phyloP scores from a whole-genome alignment of 352 stramenopile species.

The Phytophthora ramorum region DNA sequence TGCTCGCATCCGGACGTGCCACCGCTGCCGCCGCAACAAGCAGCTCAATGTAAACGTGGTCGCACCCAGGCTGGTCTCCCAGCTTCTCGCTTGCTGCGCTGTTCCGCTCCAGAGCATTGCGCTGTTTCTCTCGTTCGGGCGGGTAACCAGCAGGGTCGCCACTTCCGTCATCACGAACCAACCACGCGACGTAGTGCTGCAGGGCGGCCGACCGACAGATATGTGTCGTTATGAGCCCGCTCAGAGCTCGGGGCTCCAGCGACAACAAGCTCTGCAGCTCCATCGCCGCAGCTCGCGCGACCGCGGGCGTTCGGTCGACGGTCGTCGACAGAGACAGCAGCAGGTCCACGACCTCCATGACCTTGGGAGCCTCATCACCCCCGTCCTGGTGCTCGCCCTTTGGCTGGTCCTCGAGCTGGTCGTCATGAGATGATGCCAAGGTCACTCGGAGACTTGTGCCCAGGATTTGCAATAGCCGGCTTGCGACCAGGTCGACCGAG shows the following conservation, averaged over 20 bases:
- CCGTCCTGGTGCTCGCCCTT: neutral
- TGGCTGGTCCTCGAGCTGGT: slow-evolving; percentile 14
- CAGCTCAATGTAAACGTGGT: slow-evolving; percentile 24
- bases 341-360: slow-evolving; percentile 37
- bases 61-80: slow-evolving; percentile 5
- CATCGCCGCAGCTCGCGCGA: slow-evolving; percentile 17
- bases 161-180: slow-evolving; percentile 7
- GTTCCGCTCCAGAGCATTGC: neutral
- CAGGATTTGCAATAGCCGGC: slow-evolving; percentile 35
- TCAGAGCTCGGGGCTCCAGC: slow-evolving; percentile 11
- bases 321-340: slow-evolving; percentile 27
- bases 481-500: slow-evolving; percentile 32
- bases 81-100: neutral
- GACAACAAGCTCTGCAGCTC: slow-evolving; percentile 29
- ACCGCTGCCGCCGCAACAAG: slow-evolving; percentile 20
- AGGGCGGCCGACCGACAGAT: slow-evolving; percentile 29
- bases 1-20: slow-evolving; percentile 13
- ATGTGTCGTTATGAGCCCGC: slow-evolving; percentile 27
- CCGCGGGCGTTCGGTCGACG: slow-evolving; percentile 7
- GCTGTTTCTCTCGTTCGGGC: neutral
- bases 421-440: slow-evolving; percentile 26
- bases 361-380: slow-evolving; percentile 12
- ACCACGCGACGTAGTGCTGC: slow-evolving; percentile 22
- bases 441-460: slow-evolving; percentile 25
- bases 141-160: neutral